Percentiles rank a stretch among this genome's conserved stretches.
These are phyloP conservation scores for Lepidium didymum DNA, from an alignment of 345 rosid species.

Conservation along the genomic window DNA sequence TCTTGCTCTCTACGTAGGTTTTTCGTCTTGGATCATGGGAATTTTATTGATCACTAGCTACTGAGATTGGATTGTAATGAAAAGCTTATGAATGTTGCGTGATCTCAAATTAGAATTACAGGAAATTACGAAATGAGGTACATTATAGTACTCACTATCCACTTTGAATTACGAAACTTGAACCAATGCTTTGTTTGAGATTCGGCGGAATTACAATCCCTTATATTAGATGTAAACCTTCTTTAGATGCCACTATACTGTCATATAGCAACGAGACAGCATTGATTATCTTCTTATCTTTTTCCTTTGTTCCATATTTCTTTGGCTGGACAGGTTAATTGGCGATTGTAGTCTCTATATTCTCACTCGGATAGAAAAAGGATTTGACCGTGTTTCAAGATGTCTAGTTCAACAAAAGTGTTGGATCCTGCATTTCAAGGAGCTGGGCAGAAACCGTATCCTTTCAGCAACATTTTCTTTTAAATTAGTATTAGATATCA, in stretches of 20 bases:
- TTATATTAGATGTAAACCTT: neutral
- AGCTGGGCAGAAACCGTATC: slow-evolving; percentile 93
- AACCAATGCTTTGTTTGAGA: neutral
- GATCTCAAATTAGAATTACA: neutral
- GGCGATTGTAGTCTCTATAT: neutral
- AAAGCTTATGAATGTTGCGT: neutral
- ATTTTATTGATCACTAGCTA: neutral
- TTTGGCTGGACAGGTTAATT: neutral
- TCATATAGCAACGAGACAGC: neutral
- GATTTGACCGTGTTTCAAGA: slow-evolving; percentile 15
- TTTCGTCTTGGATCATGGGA: neutral
- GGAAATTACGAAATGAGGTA: neutral
- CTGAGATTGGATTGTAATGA: neutral
- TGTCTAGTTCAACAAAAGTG: slow-evolving; percentile 76
- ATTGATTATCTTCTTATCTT: neutral
- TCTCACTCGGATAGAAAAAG: neutral
- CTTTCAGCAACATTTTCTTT: slow-evolving; percentile 25
- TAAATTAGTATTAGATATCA: neutral
- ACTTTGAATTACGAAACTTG: neutral
- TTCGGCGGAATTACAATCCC: neutral
- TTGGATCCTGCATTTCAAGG: slow-evolving; percentile 97
- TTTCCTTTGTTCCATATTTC: neutral
- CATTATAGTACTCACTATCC: neutral
- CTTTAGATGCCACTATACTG: neutral
- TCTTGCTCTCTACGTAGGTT: neutral